phyloP scores from a whole-genome alignment of 257 asterid genomes.

The Cinchona pubescens region DNA sequence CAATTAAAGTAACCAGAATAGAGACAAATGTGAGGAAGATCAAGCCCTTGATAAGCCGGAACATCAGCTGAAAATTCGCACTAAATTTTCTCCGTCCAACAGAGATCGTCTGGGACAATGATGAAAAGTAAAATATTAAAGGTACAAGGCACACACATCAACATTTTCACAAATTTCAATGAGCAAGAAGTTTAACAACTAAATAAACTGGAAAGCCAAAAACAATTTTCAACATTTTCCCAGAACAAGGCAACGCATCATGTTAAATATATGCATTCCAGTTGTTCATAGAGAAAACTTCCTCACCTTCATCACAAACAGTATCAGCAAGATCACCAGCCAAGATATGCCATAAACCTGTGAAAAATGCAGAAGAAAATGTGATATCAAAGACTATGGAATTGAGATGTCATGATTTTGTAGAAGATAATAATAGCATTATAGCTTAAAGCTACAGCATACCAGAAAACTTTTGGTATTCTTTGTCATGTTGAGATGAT shows the following conservation, averaged over 20 bases:
- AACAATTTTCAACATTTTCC: too few species aligned
- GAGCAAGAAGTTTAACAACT: too few species aligned
- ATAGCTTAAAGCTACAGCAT: slow-evolving; percentile 25
- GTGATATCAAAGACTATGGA: slow-evolving; percentile 12
- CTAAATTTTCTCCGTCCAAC: slow-evolving; percentile 92
- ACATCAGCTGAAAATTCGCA: slow-evolving; percentile 82
- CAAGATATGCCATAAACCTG: slow-evolving; percentile 96
- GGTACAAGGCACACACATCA: too few species aligned
- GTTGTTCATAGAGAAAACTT: too few species aligned
- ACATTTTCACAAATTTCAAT: too few species aligned
- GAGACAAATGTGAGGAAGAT: slow-evolving; percentile 79
- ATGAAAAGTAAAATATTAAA: background rate
- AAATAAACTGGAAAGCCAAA: too few species aligned
- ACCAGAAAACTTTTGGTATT: slow-evolving; percentile 64
- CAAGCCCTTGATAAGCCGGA: slow-evolving; percentile 93
- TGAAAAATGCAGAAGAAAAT: slow-evolving; percentile 18
- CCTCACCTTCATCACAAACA: slow-evolving; percentile 94
- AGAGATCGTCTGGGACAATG: slow-evolving; percentile 58
- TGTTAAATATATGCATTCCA: too few species aligned
- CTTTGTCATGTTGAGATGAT: slow-evolving; percentile 74
- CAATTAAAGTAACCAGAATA: slow-evolving; percentile 67
- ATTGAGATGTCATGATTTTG: slow-evolving; percentile 3
- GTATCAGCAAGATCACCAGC: slow-evolving; percentile 78
- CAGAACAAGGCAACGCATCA: too few species aligned
- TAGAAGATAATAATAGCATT: slow-evolving; percentile 1